These are phyloP conservation scores for Xerocomus brunneocitrinus DNA, from an alignment of 768 basidiomycete genomes.

Conservation along the genomic window DNA sequence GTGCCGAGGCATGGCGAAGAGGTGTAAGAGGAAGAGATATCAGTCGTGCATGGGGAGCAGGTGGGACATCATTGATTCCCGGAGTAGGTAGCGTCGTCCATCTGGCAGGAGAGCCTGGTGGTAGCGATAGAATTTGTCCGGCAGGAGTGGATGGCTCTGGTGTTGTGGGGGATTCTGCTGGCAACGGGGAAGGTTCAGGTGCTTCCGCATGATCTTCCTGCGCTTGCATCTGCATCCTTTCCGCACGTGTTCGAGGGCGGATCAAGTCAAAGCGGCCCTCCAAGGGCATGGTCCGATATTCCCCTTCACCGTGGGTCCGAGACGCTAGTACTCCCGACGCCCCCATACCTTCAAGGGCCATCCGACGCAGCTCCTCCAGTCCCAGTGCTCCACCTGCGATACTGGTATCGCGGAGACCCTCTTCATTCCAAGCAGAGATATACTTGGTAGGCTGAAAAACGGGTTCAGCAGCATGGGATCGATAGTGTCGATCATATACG, in stretches of 20 bases:
- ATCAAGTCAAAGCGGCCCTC: conserved; percentile 88
- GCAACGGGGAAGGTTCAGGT: conserved; percentile 16
- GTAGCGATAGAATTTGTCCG: conserved; percentile 28
- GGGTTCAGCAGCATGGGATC: conserved; percentile 46
- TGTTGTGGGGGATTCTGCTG: conserved; percentile 2
- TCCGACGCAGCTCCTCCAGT: conserved; percentile 37
- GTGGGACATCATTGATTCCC: conserved; percentile 55
- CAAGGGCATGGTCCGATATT: conserved; percentile 78
- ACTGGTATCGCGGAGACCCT: background rate
- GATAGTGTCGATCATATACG: conserved; percentile 86
- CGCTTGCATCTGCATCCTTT: conserved; percentile 10
- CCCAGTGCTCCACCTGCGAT: conserved; percentile 31
- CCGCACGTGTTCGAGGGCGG: conserved; percentile 36
- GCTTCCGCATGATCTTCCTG: conserved; percentile 4
- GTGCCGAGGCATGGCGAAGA: conserved; percentile 17
- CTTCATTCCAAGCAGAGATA: conserved; percentile 70
- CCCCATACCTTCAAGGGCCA: conserved; percentile 30
- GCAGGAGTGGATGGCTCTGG: conserved; percentile 37
- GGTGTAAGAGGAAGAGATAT: conserved; percentile 46
- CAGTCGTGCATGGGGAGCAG: conserved; percentile 50
- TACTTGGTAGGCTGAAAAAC: conserved; percentile 56
- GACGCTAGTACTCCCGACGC: conserved; percentile 7
- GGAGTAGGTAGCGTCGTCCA: conserved; percentile 60
- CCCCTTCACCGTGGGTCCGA: conserved; percentile 48
- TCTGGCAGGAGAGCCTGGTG: conserved; percentile 32